phyloP scores from a whole-genome alignment of 306 rosid genomes.

The Argentina anserina region DNA sequence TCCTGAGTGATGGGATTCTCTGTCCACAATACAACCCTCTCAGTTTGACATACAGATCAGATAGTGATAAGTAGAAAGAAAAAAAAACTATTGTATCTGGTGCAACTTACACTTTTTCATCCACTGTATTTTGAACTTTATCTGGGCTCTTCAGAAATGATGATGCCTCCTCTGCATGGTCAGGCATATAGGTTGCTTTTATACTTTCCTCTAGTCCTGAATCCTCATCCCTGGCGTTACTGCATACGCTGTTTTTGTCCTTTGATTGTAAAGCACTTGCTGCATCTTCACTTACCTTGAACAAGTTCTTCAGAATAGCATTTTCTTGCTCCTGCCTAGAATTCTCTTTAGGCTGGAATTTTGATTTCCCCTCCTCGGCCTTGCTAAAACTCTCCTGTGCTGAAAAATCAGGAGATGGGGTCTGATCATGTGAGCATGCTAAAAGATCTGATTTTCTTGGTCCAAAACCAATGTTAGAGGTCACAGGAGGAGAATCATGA shows the following conservation, averaged over 20 bases:
- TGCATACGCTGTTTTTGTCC: constrained; percentile 25
- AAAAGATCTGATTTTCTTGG: constrained; percentile 32
- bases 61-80: neutral
- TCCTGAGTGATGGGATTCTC: constrained; percentile 35
- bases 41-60: constrained; percentile 21
- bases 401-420: constrained; percentile 46
- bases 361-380: constrained; percentile 29
- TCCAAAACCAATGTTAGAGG: constrained; percentile 31
- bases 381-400: constrained; percentile 54
- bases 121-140: constrained; percentile 28
- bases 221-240: constrained; percentile 33
- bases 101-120: constrained; percentile 43
- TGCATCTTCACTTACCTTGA: constrained; percentile 33
- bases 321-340: constrained; percentile 39
- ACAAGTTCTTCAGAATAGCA: constrained; percentile 31
- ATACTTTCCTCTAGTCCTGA: constrained; percentile 20
- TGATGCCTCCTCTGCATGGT: constrained; percentile 48
- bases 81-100: constrained; percentile 11
- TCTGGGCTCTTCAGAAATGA: constrained; percentile 32
- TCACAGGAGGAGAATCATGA: constrained; percentile 31
- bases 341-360: constrained; percentile 27
- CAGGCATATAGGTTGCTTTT: constrained; percentile 32
- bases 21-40: constrained; percentile 29
- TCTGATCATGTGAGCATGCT: constrained; percentile 37
- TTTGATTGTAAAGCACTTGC: constrained; percentile 31